Base-by-base conservation (phyloP, 306 rosid species). In the Glycyrrhiza uralensis region DNA sequence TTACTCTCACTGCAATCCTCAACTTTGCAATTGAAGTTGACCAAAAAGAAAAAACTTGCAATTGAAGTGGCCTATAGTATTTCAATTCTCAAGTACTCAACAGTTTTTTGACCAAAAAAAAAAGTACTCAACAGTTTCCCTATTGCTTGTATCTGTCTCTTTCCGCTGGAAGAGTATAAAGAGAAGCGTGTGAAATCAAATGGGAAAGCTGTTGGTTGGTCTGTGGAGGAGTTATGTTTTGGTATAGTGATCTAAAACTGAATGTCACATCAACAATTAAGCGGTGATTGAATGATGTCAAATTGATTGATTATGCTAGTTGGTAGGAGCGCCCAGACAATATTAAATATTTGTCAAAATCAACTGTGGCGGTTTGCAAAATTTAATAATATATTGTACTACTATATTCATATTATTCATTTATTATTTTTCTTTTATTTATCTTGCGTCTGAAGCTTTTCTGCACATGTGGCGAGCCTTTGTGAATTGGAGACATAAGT, bases 271-370 rank as follows among this genome's bases (percentile, higher is more conserved):
- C 61, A 47, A 52, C 71, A 59, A 51, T 45, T 7, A 75, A 45
- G 47, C 28, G 54, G 70, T 46, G 70, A 28, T 22, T 55, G 18
- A 18, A 66, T 62, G 36, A 23, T 59, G 36, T 65, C 50, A 72
- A 76, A 4, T 39, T 65, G 35, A 77, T 72, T 60, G 58, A 66
- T 51, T 5, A 44, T 47, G 77, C 57, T 51, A 59, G 51, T 73
- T 73, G 82, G 65, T 67, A 22, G 15, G 33, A 49, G 1, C 10
- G 1, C 44, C 14, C 38, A 13, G 3, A 50, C 29, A 22, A 15
- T 67, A 49, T 47, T 47, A 29, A 36, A n/a, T n/a, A 59, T 41
- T 28, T 73, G 76, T 79, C 76, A 64, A 69, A 66, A 66, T 19
- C 72, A 41, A 17, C 49, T 3, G 2, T 29, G 38, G 11, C 23